phyloP scores from a whole-genome alignment of 306 rosid genomes.

The Pyrus betulifolia region DNA sequence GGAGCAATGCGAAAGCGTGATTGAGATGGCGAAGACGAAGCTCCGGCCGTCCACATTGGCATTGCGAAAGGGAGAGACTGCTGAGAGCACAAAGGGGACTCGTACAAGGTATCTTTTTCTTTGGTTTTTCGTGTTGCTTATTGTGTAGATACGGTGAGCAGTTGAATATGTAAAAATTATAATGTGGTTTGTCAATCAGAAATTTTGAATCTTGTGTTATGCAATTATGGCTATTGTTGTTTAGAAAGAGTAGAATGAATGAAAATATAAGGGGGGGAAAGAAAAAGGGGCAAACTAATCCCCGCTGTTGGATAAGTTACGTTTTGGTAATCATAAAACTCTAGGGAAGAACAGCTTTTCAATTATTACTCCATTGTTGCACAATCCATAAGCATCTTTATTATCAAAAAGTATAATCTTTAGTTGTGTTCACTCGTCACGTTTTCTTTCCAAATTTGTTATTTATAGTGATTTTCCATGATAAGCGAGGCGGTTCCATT shows the following conservation, averaged over 20 bases:
- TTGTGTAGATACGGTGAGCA: not conserved
- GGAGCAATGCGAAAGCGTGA: slow-evolving; percentile 38
- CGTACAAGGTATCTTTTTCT: slow-evolving; percentile 51
- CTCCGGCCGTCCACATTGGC: slow-evolving; percentile 55
- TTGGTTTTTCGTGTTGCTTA: not conserved
- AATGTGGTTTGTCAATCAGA: not conserved
- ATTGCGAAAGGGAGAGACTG: slow-evolving; percentile 51
- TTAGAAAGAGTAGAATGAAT: not conserved
- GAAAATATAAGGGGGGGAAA: not conserved
- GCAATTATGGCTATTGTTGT: not conserved
- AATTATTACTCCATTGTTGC: not conserved
- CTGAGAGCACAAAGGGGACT: slow-evolving; percentile 44
- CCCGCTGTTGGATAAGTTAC: not conserved
- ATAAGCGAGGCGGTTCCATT: not conserved
- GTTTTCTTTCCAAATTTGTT: not conserved
- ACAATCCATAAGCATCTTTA: not conserved
- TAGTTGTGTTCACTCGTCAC: not conserved
- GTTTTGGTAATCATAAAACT: not conserved
- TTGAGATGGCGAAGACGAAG: slow-evolving; percentile 36
- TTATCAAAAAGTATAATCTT: too few species aligned
- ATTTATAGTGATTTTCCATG: not conserved
- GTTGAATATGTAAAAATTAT: not conserved
- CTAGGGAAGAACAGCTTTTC: not conserved
- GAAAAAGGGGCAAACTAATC: not conserved
- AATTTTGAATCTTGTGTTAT: not conserved